Conservation (phyloP, 1,284 basidiomycete species). For the Cutaneotrichosporon arboriforme region DNA sequence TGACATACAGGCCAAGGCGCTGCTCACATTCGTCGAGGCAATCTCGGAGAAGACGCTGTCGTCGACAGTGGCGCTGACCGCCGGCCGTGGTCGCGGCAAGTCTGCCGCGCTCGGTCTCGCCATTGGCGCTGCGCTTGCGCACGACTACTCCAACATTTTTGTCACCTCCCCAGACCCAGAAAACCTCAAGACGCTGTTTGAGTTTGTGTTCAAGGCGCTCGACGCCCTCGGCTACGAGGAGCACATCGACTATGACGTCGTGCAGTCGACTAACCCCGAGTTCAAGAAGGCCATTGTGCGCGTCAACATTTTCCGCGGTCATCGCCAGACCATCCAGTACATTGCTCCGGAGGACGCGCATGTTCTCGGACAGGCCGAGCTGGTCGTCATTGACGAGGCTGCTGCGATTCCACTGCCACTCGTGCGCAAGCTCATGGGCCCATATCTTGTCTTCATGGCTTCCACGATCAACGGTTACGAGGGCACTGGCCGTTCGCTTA, state of each 20-base stretch:
- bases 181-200: constrained; percentile 96
- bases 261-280: constrained; percentile 87
- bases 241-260: constrained; percentile 94
- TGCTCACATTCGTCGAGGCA: constrained; percentile 87
- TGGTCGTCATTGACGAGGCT: constrained; percentile 97
- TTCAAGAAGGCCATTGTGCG: constrained; percentile 94
- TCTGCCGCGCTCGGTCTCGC: constrained; percentile 92
- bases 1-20: constrained; percentile 60
- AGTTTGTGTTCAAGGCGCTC: constrained; percentile 96
- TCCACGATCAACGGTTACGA: constrained; percentile 99
- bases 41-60: constrained; percentile 88
- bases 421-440: constrained; percentile 89
- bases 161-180: constrained; percentile 97
- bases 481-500: constrained; percentile 94
- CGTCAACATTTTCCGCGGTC: constrained; percentile 88
- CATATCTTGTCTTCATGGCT: constrained; percentile 96
- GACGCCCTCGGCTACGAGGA: constrained; percentile 95
- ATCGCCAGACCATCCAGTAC: constrained; percentile 94
- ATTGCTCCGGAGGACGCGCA: constrained; percentile 97
- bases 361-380: constrained; percentile 93
- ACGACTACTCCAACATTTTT: constrained; percentile 97
- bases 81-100: constrained; percentile 91
- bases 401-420: constrained; percentile 95
- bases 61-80: constrained; percentile 91
- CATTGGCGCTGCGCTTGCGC: constrained; percentile 85